A percentile compares a stretch with the other conserved stretches of the same genome.
These are phyloP conservation scores for Sicyos baderoa DNA, from an alignment of 306 rosid species.

Conservation along the genomic window DNA sequence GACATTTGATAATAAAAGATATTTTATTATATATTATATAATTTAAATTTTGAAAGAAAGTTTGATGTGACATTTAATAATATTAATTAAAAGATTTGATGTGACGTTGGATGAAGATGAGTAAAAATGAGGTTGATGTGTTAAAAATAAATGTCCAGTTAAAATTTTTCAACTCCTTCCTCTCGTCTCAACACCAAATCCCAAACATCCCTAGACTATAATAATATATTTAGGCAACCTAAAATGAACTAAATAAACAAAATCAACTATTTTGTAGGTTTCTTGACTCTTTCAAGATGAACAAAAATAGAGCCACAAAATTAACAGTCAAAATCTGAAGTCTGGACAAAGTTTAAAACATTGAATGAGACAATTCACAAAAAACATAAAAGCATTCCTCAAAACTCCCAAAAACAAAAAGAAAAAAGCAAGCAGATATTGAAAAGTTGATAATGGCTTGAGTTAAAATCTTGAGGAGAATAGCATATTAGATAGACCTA, in stretches of 20 bases:
- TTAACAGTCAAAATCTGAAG: not conserved
- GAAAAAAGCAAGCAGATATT: not conserved
- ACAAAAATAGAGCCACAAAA: not conserved
- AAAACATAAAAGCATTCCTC: not conserved
- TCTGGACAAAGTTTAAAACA: slow-evolving; percentile 9
- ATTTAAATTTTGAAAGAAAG: no score
- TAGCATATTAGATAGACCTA: not conserved
- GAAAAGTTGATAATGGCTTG: not conserved
- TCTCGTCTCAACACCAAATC: no score
- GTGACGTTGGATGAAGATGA: no score
- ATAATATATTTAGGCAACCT: not conserved
- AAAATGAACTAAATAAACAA: not conserved
- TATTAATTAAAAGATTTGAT: no score
- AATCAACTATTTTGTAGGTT: not conserved
- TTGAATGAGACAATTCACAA: not conserved
- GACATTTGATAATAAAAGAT: no score
- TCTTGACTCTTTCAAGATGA: not conserved
- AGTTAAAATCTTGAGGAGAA: not conserved
- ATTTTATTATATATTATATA: no score
- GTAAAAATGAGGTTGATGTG: no score
- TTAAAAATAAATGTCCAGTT: no score
- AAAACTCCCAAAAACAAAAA: not conserved
- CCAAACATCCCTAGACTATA: no score
- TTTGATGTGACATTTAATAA: no score
- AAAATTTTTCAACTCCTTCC: no score